Base-by-base conservation (phyloP, 768 basidiomycete species). In the Tulasnella sp. region DNA sequence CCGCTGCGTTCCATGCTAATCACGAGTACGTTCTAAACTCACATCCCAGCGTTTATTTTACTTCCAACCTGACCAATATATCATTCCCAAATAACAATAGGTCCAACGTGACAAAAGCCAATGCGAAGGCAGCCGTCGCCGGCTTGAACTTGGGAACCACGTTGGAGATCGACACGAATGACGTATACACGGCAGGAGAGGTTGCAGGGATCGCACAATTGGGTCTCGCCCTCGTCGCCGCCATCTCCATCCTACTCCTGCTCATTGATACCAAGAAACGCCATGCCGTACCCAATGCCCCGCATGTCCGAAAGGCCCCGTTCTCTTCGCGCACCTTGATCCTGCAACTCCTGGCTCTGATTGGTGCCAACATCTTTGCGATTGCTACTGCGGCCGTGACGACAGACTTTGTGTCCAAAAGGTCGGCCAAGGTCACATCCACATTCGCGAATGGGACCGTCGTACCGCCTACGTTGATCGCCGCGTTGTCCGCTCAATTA, bases 151-250 rank as follows among this genome's bases (percentile, higher is more conserved):
- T 48, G 2, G 50, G 50, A 9, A 32, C 42, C 23, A 49, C 29
- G 11, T 10, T 59, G 32, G 19, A 21, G 47, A 51, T 59, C 58
- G 24, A 48, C n/a, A 59, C 58, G 4, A 49, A 44, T 19, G 58
- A 59, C 58, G 50, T 59, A 2, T 41, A 32, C 27, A 49, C 19
- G 21, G 58, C 58, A 19, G 58, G 58, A 21, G 19, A 29, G 19
- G 58, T 38, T 5, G 58, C 32, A 17, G 58, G 48, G 2, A 43
- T 59, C 47, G 58, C 47, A 3, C 50, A 59, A 23, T 23, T 43
- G 4, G 17, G 48, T 4, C 50, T 59, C 48, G 27, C 29, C 9
- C 29, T 41, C 11, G 32, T 32, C 42, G 19, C 42, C 58, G 58
- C 24, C 2, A 26, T 59, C 32, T 24, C 27, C 50, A 32, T 41